Evolutionary conservation across 805 yeast genomes (phyloP).

Genomic region (Saturnispora halmiae): DNA sequence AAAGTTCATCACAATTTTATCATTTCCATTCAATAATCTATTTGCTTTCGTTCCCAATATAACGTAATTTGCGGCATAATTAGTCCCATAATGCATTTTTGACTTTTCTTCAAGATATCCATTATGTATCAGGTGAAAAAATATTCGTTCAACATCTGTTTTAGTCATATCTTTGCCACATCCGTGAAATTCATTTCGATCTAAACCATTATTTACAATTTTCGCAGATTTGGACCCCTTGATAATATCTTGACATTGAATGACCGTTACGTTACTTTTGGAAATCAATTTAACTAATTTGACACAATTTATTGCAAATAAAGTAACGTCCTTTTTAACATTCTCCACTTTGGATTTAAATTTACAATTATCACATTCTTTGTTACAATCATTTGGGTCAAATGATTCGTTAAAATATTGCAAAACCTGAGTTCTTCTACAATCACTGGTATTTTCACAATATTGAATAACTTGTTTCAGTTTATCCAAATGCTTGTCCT

Average conservation of each 20-base stretch:
- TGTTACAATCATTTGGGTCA: slow-evolving; percentile 52
- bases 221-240: slow-evolving; percentile 62
- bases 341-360: slow-evolving; percentile 33
- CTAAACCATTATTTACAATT: slow-evolving; percentile 55
- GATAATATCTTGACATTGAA: slow-evolving; percentile 75
- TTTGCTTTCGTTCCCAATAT: slow-evolving; percentile 50
- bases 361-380: slow-evolving; percentile 81
- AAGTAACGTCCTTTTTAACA: slow-evolving; percentile 60
- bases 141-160: slow-evolving; percentile 69
- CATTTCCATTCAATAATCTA: slow-evolving; percentile 32
- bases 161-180: slow-evolving; percentile 55
- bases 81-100: slow-evolving; percentile 53
- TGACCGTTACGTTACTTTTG: slow-evolving; percentile 55
- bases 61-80: slow-evolving; percentile 74
- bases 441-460: slow-evolving; percentile 85
- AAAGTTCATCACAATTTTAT: slow-evolving; percentile 46
- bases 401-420: slow-evolving; percentile 86
- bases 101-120: slow-evolving; percentile 63
- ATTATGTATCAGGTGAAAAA: slow-evolving; percentile 65
- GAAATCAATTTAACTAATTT: slow-evolving; percentile 49
- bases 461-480: slow-evolving; percentile 79
- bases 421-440: slow-evolving; percentile 80
- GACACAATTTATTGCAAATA: slow-evolving; percentile 49
- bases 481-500: slow-evolving; percentile 69
- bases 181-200: slow-evolving; percentile 56